A percentile compares a stretch with the other conserved stretches of the same genome.
These are phyloP conservation scores for Pleurotus cornucopiae DNA, from an alignment of 768 basidiomycete species.

Conservation along the genomic window DNA sequence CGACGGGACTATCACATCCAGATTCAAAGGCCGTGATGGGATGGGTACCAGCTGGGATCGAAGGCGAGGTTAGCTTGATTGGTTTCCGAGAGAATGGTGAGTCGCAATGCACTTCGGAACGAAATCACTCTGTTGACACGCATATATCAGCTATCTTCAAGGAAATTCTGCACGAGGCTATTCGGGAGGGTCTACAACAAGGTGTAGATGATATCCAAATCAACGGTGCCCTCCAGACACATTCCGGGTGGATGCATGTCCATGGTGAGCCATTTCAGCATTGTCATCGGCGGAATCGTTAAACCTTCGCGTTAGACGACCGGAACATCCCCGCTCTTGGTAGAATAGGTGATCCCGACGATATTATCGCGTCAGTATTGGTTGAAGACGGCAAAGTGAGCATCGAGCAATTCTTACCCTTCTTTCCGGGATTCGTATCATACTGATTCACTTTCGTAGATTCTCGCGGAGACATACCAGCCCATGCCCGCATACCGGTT, in stretches of 20 bases:
- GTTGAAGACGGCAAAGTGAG: conserved; percentile 65
- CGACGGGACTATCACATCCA: conserved; percentile 34
- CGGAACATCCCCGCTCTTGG: conserved; percentile 73
- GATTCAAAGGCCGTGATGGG: conserved; percentile 58
- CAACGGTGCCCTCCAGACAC: conserved; percentile 60
- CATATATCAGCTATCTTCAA: conserved; percentile 50
- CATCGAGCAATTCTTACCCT: neutral
- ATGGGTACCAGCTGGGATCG: conserved; percentile 56
- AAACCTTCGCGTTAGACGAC: conserved; percentile 40
- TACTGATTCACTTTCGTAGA: conserved; percentile 31
- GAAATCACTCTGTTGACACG: neutral
- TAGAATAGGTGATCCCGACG: conserved; percentile 78
- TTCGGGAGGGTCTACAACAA: conserved; percentile 50
- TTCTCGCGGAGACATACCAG: conserved; percentile 68
- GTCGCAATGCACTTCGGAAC: conserved; percentile 16
- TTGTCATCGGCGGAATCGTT: neutral
- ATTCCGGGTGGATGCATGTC: conserved; percentile 86
- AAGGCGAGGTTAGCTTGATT: conserved; percentile 44
- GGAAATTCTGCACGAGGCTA: conserved; percentile 53
- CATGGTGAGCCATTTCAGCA: conserved; percentile 35
- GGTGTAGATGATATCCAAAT: conserved; percentile 62
- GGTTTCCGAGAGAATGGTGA: conserved; percentile 73
- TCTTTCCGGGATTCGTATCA: too few relatives aligned
- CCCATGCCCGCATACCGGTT: conserved; percentile 82
- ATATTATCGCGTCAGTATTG: conserved; percentile 74